phyloP scores from a whole-genome alignment of 345 rosid species.

The Gossypium mustelinum region DNA sequence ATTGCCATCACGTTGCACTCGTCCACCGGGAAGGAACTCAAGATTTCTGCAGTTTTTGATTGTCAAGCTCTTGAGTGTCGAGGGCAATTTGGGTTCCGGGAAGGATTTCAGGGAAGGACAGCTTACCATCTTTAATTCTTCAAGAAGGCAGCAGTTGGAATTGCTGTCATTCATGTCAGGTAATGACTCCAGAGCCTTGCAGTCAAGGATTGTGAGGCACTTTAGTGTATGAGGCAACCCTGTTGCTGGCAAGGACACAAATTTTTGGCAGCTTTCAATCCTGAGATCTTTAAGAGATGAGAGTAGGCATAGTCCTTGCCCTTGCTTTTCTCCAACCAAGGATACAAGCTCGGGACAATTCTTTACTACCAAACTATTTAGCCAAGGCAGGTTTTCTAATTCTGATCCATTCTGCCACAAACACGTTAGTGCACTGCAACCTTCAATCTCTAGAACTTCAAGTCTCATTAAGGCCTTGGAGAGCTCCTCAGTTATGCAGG shows the following conservation, averaged over 20 bases:
- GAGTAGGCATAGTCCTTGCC: not conserved
- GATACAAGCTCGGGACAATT: conserved; percentile 9
- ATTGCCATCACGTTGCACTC: not conserved
- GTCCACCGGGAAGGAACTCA: not conserved
- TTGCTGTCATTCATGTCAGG: not conserved
- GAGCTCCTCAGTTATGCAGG: conserved; percentile 5
- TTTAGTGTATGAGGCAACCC: not conserved
- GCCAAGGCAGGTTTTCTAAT: not conserved
- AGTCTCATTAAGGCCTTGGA: not conserved
- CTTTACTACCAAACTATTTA: conserved; percentile 7
- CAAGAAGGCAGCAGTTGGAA: not conserved
- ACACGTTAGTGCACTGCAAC: conserved; percentile 2
- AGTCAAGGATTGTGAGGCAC: not conserved
- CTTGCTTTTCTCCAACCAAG: conserved; percentile 1
- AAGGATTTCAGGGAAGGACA: conserved; percentile 23
- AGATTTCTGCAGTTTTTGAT: not conserved
- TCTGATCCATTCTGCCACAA: conserved; percentile 4
- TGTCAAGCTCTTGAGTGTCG: not conserved
- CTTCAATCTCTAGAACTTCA: conserved; percentile 8
- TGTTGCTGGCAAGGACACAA: not conserved
- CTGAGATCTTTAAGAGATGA: not conserved
- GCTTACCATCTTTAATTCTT: conserved; percentile 15
- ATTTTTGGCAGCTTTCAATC: conserved; percentile 9
- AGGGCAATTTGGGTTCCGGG: not conserved
- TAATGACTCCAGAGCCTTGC: not conserved